These are phyloP conservation scores for Salix purpurea DNA, from an alignment of 345 rosid species.

Conservation along the genomic window DNA sequence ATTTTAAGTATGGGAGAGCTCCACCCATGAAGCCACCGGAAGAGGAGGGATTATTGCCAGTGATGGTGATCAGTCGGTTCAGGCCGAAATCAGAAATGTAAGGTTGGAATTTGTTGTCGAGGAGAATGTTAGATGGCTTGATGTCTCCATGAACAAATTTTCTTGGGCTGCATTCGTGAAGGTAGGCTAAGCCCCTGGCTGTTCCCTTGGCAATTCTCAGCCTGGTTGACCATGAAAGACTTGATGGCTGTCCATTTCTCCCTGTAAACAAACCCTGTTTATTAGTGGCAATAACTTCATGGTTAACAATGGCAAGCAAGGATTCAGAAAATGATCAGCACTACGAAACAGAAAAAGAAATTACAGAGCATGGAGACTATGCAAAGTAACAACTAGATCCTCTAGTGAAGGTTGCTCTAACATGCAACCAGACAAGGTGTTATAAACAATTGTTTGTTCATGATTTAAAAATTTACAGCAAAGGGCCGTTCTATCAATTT, in stretches of 20 bases:
- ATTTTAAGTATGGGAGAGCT: constrained; percentile 65
- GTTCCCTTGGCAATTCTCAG: constrained; percentile 78
- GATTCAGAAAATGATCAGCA: not conserved
- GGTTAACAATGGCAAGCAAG: not conserved
- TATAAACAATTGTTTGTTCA: not conserved
- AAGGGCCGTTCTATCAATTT: not conserved
- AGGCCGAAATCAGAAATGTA: constrained; percentile 85
- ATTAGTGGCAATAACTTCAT: not conserved
- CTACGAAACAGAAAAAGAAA: not conserved
- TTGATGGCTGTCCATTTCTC: constrained; percentile 74
- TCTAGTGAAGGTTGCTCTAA: not conserved
- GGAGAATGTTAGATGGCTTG: constrained; percentile 89
- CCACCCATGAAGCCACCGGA: constrained; percentile 79
- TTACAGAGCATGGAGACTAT: not conserved
- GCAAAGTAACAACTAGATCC: not conserved
- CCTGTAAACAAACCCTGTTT: constrained; percentile 34
- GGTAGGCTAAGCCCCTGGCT: constrained; percentile 89
- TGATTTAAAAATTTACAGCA: not conserved
- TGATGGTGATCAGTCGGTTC: constrained; percentile 66
- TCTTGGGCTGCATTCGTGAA: constrained; percentile 95
- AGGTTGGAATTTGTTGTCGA: constrained; percentile 72
- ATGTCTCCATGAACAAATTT: constrained; percentile 86
- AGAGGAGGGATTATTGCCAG: constrained; percentile 54
- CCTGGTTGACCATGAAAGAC: constrained; percentile 83
- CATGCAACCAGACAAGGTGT: not conserved